Evolutionary conservation across 2,329 filamentous ascomycete genomes (phyloP), one percentile per base, ranked within the genome.

Genomic region (Stagonosporopsis cucurbitacearum): DNA sequence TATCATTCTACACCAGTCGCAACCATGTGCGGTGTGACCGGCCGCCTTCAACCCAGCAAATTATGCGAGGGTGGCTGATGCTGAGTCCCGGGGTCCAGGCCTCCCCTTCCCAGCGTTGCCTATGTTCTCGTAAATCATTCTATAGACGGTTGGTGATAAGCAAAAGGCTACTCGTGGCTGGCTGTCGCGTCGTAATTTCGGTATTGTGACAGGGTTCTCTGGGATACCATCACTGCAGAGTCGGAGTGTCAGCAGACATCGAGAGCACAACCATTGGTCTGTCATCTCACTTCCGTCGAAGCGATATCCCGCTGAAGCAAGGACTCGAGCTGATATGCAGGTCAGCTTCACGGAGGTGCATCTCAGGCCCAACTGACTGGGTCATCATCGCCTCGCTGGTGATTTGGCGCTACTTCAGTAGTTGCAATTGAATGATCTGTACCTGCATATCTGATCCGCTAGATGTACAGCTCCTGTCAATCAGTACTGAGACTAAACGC

Each of bases 251-350:
- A 56, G 53, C 53, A 48, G 13, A 2, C 12, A 51, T 20, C 23
- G 8, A 20, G 6, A 7, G 5, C 3, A 13, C 11, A 22, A 5
- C 22, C 30, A 56, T 47, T 51, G 46, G 46, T 22, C 32, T 35
- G 19, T 9, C 15, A 6, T 15, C 17, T 19, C 33, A n/a, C n/a
- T 28, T 22, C 20, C 12, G 22, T 9, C 19, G 19, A 41, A 37
- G 17, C 22, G 35, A 32, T 19, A 28, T 22, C 11, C 6, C 32
- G 6, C 13, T 45, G 12, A 32, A 33, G 25, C 35, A 32, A 36
- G 42, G 41, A 15, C 25, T 19, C 17, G 37, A 46, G 52, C 52
- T 55, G 52, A 55, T 36, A 28, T 26, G 45, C 46, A 46, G 46
- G 40, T 54, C 52, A 54, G 45, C 46, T 28, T 50, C 28, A 19